Evolutionary conservation across 2,329 filamentous ascomycete species (phyloP), one percentile per base, ranked within the genome.

Genomic region (Tetracladium maxilliforme): DNA sequence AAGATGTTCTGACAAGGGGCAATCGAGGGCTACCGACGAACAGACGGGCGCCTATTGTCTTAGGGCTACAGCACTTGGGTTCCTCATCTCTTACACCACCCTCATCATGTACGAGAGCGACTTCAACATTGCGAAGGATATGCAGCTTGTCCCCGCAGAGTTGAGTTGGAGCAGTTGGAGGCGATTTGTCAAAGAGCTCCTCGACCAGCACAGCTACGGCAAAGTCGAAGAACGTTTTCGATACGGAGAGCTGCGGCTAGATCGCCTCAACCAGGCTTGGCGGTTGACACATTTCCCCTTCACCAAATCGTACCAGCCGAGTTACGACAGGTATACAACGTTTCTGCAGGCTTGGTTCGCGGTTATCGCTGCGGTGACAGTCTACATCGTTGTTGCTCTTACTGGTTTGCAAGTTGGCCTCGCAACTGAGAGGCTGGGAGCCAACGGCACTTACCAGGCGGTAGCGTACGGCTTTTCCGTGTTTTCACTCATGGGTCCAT

Each of bases 381-480:
- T 51, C 4, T 64, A 56, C 32, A 35, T 61, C 12, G 50, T 48
- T 19, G 34, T 65, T 10, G 43, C 61, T 11, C 42, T 66, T 16
- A 53, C 53, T 4, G 59, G 59, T 0, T 58, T 65, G 54, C 60
- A 65, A 39, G 54, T 62, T 9, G 56, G 54, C 1, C 37, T 62
- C 8, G 44, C 47, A 3, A 57, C 49, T 0, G 31, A 47, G 3
- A 22, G 22, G 14, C 44, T 61, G 2, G 23, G 22, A 1, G 31
- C 41, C 1, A 55, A 48, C 31, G n/a, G 30, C 1, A 28, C 35
- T 0, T 68, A 66, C 34, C 49, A 57, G 34, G 25, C 29, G 7
- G 56, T 49, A 2, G 52, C 52, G 2, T 59, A 58, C 30, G 58
- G 56, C 3, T 63, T 67, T 28, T 52, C 55, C 4, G 38, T 63